A percentile compares a stretch with the other conserved stretches of the same genome.
These are phyloP conservation scores for Hevea brasiliensis DNA, from an alignment of 345 rosid genomes.

Conservation along the genomic window DNA sequence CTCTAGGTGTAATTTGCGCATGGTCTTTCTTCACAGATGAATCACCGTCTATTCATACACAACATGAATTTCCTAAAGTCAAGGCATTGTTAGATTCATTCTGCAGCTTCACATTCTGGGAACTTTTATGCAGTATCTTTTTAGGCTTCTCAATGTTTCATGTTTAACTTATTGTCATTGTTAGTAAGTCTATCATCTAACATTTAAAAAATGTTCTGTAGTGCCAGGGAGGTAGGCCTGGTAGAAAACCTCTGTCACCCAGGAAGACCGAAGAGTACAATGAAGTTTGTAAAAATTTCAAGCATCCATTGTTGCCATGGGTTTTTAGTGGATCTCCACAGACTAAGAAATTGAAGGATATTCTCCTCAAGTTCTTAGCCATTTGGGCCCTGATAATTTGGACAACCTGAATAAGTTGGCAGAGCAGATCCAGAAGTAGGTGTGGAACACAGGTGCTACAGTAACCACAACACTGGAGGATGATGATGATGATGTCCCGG, in stretches of 20 bases:
- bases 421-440: no score
- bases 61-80: constrained; percentile 1
- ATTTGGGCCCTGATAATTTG: no score
- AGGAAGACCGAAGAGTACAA: constrained; percentile 29
- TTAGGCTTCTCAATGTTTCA: constrained; percentile 14
- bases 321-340: no score
- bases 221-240: constrained; percentile 47
- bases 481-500: no score
- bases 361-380: no score
- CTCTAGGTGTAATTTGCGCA: constrained; percentile 7
- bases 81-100: constrained; percentile 24
- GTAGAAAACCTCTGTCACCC: constrained; percentile 29
- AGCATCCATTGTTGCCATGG: no score
- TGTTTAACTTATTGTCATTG: constrained; percentile 16
- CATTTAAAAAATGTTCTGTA: constrained; percentile 22
- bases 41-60: neutral
- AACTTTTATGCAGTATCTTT: constrained; percentile 15
- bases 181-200: constrained; percentile 17
- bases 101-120: constrained; percentile 23
- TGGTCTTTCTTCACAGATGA: constrained; percentile 8
- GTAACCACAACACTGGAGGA: no score
- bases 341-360: no score
- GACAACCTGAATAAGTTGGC: no score
- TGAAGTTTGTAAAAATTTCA: no score
- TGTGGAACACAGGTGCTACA: no score